Percentiles rank a stretch among this genome's conserved stretches.
Evolutionary conservation across 495 filamentous ascomycete genomes (phyloP).

Genomic region (Chaetomium fimeti): DNA sequence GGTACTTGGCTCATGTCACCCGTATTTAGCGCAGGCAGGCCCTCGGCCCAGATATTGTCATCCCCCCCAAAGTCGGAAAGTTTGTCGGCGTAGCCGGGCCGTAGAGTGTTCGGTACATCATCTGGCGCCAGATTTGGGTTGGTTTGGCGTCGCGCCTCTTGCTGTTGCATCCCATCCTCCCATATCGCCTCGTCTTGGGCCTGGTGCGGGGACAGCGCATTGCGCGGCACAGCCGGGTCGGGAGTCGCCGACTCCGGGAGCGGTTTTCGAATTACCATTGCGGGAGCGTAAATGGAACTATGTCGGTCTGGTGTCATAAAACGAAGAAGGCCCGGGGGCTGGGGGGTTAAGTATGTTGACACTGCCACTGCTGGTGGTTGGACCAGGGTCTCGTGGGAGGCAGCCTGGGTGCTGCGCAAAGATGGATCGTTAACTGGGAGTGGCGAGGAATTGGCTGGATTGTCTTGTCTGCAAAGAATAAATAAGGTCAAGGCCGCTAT

Average conservation of each 20-base stretch:
- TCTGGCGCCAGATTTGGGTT: neutral
- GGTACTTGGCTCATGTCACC: conserved; percentile 27
- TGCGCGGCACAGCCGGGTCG: conserved; percentile 31
- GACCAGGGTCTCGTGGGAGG: neutral
- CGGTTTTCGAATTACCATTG: conserved; percentile 41
- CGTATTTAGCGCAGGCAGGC: neutral
- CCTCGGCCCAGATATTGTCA: conserved; percentile 31
- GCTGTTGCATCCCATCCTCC: conserved; percentile 29
- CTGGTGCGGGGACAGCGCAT: conserved; percentile 38
- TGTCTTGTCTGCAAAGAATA: neutral
- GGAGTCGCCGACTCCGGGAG: conserved; percentile 36
- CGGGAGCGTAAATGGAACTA: neutral
- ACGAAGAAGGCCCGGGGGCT: neutral
- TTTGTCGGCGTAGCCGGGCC: conserved; percentile 30
- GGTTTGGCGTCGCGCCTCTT: neutral
- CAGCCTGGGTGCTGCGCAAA: neutral
- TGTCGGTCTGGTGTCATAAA: no score
- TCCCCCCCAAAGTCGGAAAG: conserved; percentile 26
- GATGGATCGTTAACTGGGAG: no score
- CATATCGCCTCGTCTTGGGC: conserved; percentile 41
- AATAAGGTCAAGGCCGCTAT: neutral
- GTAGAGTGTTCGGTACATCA: conserved; percentile 32
- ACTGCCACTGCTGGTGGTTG: neutral
- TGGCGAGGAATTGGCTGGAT: neutral
- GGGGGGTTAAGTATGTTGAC: neutral